A percentile compares a stretch with the other conserved stretches of the same genome.
Conservation (phyloP, 495 filamentous ascomycete genomes). For the Neurospora sp. region DNA sequence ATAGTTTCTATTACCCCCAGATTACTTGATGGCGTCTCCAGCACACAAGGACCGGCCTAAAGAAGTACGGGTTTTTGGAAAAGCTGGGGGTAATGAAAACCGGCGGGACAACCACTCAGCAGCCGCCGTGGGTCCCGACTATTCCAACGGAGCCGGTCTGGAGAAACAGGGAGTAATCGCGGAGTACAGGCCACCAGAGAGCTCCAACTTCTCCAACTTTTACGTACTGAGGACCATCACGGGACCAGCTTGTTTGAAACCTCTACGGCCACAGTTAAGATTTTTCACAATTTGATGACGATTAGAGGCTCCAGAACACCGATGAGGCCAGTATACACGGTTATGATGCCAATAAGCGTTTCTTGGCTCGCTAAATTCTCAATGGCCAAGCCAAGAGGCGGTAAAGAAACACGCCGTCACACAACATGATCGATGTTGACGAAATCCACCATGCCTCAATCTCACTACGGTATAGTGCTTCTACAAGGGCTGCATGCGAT, state of each 20-base stretch:
- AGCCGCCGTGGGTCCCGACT: neutral
- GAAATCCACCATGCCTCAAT: neutral
- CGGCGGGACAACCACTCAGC: conserved; percentile 11
- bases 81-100: conserved; percentile 19
- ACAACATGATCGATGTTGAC: neutral
- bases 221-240: conserved; percentile 23
- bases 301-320: neutral
- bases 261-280: conserved; percentile 8
- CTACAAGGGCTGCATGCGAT: neutral
- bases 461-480: neutral
- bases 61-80: conserved; percentile 3
- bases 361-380: neutral
- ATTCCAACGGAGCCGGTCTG: conserved; percentile 6
- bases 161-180: neutral
- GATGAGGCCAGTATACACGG: conserved; percentile 10
- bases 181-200: neutral
- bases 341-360: conserved; percentile 12
- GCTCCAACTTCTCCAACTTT: conserved; percentile 6
- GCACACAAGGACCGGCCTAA: conserved; percentile 9
- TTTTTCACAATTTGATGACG: conserved; percentile 5
- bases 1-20: conserved; percentile 31
- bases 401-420: conserved; percentile 8
- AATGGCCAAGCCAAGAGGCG: conserved; percentile 9
- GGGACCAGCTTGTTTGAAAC: conserved; percentile 12
- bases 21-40: conserved; percentile 25